Percentiles rank a stretch among this genome's conserved stretches.
Evolutionary conservation across 352 stramenopile genomes (phyloP).

Genomic region (Sclerospora graminicola): DNA sequence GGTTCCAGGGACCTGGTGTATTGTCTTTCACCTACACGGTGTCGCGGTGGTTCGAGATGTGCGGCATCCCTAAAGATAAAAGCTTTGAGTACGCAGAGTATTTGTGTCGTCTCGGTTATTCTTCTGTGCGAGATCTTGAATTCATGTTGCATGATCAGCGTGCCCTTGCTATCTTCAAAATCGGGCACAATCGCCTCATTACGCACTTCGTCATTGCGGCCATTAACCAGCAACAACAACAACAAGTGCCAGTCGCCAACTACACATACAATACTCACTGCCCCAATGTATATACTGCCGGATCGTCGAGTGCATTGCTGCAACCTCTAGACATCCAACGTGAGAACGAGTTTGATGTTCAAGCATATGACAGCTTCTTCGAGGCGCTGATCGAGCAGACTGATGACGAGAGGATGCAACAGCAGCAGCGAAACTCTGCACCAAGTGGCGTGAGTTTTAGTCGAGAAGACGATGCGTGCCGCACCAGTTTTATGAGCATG

Average conservation of each 20-base stretch:
- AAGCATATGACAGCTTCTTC: slow-evolving; percentile 45
- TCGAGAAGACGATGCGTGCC: slow-evolving; percentile 15
- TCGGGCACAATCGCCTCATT: slow-evolving; percentile 37
- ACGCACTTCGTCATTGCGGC: slow-evolving; percentile 30
- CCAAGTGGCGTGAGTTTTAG: slow-evolving; percentile 1
- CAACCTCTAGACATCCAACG: slow-evolving; percentile 43
- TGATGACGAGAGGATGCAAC: slow-evolving; percentile 19
- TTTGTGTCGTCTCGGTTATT: slow-evolving; percentile 48
- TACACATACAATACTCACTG: slow-evolving; percentile 21
- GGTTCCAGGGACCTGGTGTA: slow-evolving; percentile 26
- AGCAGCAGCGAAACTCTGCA: slow-evolving; percentile 13
- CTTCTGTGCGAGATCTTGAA: slow-evolving; percentile 43
- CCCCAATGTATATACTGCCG: slow-evolving; percentile 22
- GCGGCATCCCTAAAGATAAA: slow-evolving; percentile 32
- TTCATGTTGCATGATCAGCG: slow-evolving; percentile 44
- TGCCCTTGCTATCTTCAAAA: slow-evolving; percentile 29
- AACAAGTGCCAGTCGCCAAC: slow-evolving; percentile 15
- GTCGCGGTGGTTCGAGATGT: slow-evolving; percentile 50
- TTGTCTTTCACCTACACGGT: slow-evolving; percentile 35
- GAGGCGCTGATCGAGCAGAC: slow-evolving; percentile 43
- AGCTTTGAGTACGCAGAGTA: slow-evolving; percentile 48
- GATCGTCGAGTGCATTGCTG: slow-evolving; percentile 33
- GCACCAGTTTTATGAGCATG: slow-evolving; percentile 6
- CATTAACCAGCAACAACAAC: slow-evolving; percentile 11
- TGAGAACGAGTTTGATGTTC: slow-evolving; percentile 37